phyloP scores from a whole-genome alignment of 768 basidiomycete species.

The Lactarius sp. region DNA sequence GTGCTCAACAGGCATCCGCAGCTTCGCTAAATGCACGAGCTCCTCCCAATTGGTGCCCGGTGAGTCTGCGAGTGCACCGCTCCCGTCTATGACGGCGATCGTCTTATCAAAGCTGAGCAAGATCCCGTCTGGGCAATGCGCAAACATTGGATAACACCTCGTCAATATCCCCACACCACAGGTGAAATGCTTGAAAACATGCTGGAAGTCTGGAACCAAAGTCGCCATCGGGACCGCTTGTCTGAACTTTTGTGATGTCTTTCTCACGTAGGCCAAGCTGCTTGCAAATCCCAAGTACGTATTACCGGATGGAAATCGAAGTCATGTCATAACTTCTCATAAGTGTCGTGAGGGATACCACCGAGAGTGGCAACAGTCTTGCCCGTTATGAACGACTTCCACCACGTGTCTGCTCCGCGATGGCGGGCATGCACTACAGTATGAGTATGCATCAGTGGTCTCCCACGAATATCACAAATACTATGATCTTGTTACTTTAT shows the following conservation, averaged over 20 bases:
- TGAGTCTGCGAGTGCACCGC: slow-evolving; percentile 91
- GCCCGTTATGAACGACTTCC: slow-evolving; percentile 98
- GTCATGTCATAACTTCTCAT: slow-evolving; percentile 99
- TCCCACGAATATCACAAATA: too few species aligned
- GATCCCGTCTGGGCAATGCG: slow-evolving; percentile 69
- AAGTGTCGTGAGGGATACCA: slow-evolving; percentile 84
- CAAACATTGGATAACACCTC: not conserved
- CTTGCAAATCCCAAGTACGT: slow-evolving; percentile 91
- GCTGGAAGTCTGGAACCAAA: slow-evolving; percentile 97
- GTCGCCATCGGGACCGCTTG: slow-evolving; percentile 95
- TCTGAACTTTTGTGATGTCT: slow-evolving; percentile 96
- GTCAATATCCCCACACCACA: slow-evolving; percentile 3
- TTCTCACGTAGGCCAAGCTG: slow-evolving; percentile 91
- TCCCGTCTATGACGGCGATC: slow-evolving; percentile 89
- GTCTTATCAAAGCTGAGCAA: slow-evolving; percentile 94
- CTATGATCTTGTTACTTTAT: too few species aligned
- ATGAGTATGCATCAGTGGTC: too few species aligned
- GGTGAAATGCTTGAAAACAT: slow-evolving; percentile 32
- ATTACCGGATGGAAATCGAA: slow-evolving; percentile 89
- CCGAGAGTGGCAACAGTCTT: slow-evolving; percentile 90
- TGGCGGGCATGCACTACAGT: slow-evolving; percentile 77
- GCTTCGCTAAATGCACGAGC: slow-evolving; percentile 83
- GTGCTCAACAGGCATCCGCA: slow-evolving; percentile 69
- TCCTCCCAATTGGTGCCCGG: slow-evolving; percentile 83
- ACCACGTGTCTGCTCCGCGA: slow-evolving; percentile 92